Base-by-base conservation (phyloP, 225 moss, liverwort and hornwort species). In the Thuidium tamariscinum region DNA sequence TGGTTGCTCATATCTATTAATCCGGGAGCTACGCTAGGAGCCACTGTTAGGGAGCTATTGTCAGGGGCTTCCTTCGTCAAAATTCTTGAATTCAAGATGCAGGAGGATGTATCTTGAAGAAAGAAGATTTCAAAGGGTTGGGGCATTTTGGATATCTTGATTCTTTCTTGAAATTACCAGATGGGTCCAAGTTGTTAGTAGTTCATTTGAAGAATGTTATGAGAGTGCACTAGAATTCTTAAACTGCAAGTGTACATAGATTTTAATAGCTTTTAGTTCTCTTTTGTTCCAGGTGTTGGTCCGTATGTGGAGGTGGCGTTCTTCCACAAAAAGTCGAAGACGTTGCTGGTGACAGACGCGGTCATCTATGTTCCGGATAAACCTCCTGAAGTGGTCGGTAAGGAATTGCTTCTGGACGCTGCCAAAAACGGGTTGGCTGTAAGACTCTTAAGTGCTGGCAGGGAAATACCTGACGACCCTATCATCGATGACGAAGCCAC, bases 291-390 rank as follows among this genome's bases (percentile, higher is more conserved):
- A 98, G 97, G 99, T n/a, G 87, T 99, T 86, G 99, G 99, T 89
- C 99, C 99, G 37, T 99, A 96, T 79, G 96, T 97, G 74, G 99
- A 99, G 89, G 97, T 99, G 82, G 97, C 97, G 12, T 99, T 99
- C 70, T 99, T 92, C 52, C 95, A 99, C 80, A 95, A 93, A 85
- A 89, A 88, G 23, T 95, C 97, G 29, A 93, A 91, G 87, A 96
- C 93, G 59, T 90, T 99, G 87, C 95, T 99, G 61, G 95, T 99
- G 84, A 99, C 99, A 48, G 99, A 99, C 89, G 99, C 99, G 76
- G 99, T 99, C 36, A 96, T 99, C 62, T 97, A 92, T 83, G 99
- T 99, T 84, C 94, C 99, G 41, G 93, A 95, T 17, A 94, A 90
- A 74, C 96, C 97, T 86, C 97, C 99, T 83, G 94, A 94, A 90